Conservation (phyloP, 108 stramenopile genomes). For the Licmophora abbreviata region DNA sequence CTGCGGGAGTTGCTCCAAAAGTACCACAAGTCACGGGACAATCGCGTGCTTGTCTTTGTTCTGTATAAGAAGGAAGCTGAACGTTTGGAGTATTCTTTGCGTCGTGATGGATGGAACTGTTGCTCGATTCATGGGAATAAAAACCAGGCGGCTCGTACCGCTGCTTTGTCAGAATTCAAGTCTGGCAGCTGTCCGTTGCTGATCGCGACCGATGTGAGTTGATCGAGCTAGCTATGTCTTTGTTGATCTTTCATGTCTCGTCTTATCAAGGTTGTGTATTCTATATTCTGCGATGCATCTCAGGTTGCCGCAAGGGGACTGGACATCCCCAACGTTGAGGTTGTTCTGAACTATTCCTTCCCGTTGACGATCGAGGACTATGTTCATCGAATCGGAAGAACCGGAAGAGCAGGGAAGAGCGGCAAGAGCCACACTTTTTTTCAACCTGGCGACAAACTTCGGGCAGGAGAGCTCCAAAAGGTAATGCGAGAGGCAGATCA, state of each 20-base stretch:
- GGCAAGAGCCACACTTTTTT: constrained; percentile 96
- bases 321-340: constrained; percentile 97
- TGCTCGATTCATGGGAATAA: constrained; percentile 98
- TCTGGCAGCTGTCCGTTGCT: constrained; percentile 78
- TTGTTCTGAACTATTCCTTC: constrained; percentile 95
- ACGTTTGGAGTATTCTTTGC: constrained; percentile 74
- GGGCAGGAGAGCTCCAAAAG: constrained; percentile 93
- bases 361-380: constrained; percentile 96
- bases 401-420: constrained; percentile 95
- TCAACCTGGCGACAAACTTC: constrained; percentile 91
- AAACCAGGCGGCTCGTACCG: constrained; percentile 81
- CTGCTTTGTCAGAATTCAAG: constrained; percentile 89
- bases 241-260: too few relatives aligned
- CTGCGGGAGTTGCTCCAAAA: constrained; percentile 66
- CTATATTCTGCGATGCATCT: background rate
- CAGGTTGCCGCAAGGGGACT: constrained; percentile 94
- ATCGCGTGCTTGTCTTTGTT: constrained; percentile 88
- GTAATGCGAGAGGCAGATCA: constrained; percentile 96
- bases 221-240: too few relatives aligned
- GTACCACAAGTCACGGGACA: constrained; percentile 48
- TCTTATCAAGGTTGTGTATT: background rate
- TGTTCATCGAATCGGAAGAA: constrained; percentile 95
- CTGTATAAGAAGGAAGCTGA: constrained; percentile 98
- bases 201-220: constrained; percentile 96
- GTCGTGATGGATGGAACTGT: constrained; percentile 63